These are phyloP conservation scores for Saccharomycopsis olivae DNA, from an alignment of 805 yeast genomes.

Conservation along the genomic window DNA sequence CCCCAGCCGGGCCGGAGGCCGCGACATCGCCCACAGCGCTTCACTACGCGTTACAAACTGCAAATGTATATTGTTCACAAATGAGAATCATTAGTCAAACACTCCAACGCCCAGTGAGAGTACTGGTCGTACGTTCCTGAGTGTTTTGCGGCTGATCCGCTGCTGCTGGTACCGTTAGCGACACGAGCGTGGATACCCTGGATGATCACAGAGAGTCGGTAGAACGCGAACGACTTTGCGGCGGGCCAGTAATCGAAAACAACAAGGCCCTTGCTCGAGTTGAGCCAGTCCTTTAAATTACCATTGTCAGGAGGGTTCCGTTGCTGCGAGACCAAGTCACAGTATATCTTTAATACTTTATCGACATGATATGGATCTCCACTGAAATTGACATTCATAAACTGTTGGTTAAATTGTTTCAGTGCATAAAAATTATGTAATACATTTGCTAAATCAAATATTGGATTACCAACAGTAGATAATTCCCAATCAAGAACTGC, in stretches of 20 bases:
- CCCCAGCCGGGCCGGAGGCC: too few relatives aligned
- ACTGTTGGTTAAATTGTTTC: conserved; percentile 25
- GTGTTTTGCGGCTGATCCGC: conserved; percentile 4
- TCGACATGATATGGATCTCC: conserved; percentile 15
- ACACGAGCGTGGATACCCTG: conserved; percentile 37
- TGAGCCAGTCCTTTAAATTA: too few relatives aligned
- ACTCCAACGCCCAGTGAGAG: conserved; percentile 2
- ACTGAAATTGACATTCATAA: conserved; percentile 21
- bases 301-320: too few relatives aligned
- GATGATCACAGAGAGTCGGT: conserved; percentile 44
- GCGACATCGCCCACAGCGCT: too few relatives aligned
- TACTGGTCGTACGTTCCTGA: conserved; percentile 3
- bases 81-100: too few relatives aligned
- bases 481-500: conserved; percentile 61
- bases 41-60: too few relatives aligned
- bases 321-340: too few relatives aligned
- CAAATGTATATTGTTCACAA: too few relatives aligned
- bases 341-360: too few relatives aligned
- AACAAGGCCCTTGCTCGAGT: conserved; percentile 22
- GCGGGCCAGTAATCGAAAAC: conserved; percentile 30
- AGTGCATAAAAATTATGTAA: conserved; percentile 45
- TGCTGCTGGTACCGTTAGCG: conserved; percentile 9
- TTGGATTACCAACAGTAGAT: conserved; percentile 54
- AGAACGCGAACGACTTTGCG: conserved; percentile 46
- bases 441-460: conserved; percentile 50